Percentiles rank a stretch among this genome's conserved stretches.
These are phyloP conservation scores for Zymoseptoria brevis DNA, from an alignment of 2,329 filamentous ascomycete species.

Conservation along the genomic window DNA sequence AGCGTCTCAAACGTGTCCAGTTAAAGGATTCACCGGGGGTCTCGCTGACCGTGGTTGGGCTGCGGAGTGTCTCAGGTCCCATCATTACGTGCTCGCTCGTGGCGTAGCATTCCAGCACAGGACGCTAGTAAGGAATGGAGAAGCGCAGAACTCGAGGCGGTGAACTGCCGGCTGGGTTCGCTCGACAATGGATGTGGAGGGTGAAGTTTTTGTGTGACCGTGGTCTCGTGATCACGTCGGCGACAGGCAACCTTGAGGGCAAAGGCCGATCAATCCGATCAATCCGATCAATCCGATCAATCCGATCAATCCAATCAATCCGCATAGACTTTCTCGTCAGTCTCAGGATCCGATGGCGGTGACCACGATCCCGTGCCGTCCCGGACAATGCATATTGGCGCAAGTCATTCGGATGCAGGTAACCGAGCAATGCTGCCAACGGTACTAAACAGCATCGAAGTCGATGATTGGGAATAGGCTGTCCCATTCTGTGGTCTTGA, in stretches of 20 bases:
- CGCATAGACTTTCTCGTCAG: too few relatives aligned
- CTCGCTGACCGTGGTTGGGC: neutral
- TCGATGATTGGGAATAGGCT: neutral
- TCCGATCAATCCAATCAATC: neutral
- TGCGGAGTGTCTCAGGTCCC: neutral
- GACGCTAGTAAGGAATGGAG: conserved; percentile 14
- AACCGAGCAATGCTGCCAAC: neutral
- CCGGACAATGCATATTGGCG: conserved; percentile 20
- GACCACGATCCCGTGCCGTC: neutral
- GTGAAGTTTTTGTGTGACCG: conserved; percentile 13
- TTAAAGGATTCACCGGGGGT: neutral
- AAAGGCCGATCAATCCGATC: neutral
- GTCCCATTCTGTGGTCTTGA: neutral
- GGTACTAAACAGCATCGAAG: neutral
- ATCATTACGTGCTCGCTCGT: conserved; percentile 9
- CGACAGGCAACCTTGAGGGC: conserved; percentile 1
- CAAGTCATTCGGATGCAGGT: conserved; percentile 21
- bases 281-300: neutral
- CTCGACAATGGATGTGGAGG: conserved; percentile 4
- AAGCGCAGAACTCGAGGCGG: conserved; percentile 16
- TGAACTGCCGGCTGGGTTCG: conserved; percentile 20
- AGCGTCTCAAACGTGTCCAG: neutral
- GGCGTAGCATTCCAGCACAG: conserved; percentile 10
- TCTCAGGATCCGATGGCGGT: neutral
- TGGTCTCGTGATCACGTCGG: conserved; percentile 7